Percentiles rank a stretch among this genome's conserved stretches.
phyloP scores from a whole-genome alignment of 176 grass and related monocot genomes.

The Oryza longistaminata region DNA sequence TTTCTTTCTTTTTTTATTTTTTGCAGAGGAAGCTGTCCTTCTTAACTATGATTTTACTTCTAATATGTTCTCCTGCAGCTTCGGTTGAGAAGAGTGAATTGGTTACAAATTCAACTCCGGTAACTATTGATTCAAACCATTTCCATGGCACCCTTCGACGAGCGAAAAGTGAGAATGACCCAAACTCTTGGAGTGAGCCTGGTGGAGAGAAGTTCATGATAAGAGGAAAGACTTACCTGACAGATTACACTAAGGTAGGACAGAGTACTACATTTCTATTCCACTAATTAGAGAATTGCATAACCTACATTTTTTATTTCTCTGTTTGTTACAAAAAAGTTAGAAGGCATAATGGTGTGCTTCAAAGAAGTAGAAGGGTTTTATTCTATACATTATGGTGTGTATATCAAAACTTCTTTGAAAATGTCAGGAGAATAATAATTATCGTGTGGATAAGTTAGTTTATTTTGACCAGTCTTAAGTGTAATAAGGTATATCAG shows the following conservation, averaged over 20 bases:
- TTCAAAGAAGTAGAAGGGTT: conserved; percentile 15
- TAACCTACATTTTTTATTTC: conserved; percentile 17
- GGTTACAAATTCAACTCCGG: conserved; percentile 37
- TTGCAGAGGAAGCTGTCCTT: neutral
- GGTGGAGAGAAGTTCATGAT: conserved; percentile 93
- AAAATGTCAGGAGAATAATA: neutral
- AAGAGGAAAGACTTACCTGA: conserved; percentile 90
- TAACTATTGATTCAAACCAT: conserved; percentile 61
- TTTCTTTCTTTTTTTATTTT: too few relatives aligned
- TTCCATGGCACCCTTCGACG: conserved; percentile 64
- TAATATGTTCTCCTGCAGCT: conserved; percentile 52
- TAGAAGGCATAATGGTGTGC: neutral
- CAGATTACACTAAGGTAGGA: conserved; percentile 76
- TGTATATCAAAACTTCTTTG: neutral
- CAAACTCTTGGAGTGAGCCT: conserved; percentile 85
- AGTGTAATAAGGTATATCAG: neutral
- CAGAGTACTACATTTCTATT: neutral
- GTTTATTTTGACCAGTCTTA: neutral
- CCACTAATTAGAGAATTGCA: conserved; percentile 20
- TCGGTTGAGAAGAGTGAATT: conserved; percentile 60
- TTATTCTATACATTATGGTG: conserved; percentile 25
- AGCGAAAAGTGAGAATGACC: conserved; percentile 60
- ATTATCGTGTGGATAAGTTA: conserved; percentile 1
- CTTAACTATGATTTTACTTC: neutral
- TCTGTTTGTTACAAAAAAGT: neutral